Conservation (phyloP, 345 rosid genomes). For the Sisymbrium irio region DNA sequence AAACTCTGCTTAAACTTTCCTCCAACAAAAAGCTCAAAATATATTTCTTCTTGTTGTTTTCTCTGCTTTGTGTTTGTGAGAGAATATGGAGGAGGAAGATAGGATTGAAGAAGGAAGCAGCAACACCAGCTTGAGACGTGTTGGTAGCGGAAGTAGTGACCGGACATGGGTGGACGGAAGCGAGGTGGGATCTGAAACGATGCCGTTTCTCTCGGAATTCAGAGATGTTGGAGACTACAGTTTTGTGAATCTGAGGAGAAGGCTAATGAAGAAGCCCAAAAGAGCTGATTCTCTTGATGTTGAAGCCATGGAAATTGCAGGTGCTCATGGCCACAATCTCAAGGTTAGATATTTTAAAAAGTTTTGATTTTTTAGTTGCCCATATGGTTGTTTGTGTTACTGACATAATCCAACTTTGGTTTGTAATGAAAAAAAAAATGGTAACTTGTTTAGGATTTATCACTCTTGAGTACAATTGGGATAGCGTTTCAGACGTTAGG, state of each 20-base stretch:
- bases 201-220: conserved; percentile 41
- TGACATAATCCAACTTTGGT: neutral
- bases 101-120: conserved; percentile 70
- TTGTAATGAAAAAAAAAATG: conserved; percentile 2
- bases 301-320: conserved; percentile 91
- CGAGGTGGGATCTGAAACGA: conserved; percentile 72
- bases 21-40: conserved; percentile 16
- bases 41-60: neutral
- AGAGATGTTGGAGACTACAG: conserved; percentile 38
- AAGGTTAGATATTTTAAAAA: conserved; percentile 44
- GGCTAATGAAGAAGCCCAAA: conserved; percentile 67
- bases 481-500: conserved; percentile 98
- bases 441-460: conserved; percentile 56
- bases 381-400: neutral
- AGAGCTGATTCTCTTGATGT: conserved; percentile 88
- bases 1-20: conserved; percentile 6
- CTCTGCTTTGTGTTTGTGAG: neutral
- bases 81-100: conserved; percentile 59
- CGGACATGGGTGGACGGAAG: conserved; percentile 94
- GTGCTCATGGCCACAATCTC: conserved; percentile 47
- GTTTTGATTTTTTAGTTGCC: conserved; percentile 7
- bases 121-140: conserved; percentile 41
- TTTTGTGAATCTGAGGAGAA: conserved; percentile 66
- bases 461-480: conserved; percentile 63
- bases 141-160: conserved; percentile 52